These are phyloP conservation scores for Escallonia herrerae DNA, from an alignment of 129 eudicot species.

Conservation along the genomic window DNA sequence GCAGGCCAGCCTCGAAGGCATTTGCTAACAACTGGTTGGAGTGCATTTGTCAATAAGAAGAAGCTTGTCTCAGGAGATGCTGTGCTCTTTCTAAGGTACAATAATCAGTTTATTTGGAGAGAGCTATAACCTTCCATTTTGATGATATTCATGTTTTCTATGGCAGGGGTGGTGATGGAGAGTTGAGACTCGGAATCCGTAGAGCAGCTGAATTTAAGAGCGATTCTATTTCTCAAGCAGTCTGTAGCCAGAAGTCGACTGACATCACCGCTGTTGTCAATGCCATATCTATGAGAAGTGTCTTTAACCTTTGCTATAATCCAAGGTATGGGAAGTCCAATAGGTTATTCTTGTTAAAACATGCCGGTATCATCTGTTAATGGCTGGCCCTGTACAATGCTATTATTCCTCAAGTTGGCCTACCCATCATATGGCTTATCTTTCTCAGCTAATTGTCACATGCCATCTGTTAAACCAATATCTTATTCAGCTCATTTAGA, in stretches of 20 bases:
- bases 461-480: not conserved
- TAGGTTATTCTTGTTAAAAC: not conserved
- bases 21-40: conserved; percentile 98
- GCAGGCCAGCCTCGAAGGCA: conserved; percentile 97
- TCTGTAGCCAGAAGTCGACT: conserved; percentile 32
- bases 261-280: conserved; percentile 36
- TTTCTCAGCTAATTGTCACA: not conserved
- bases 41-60: conserved; percentile 88
- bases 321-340: conserved; percentile 46
- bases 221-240: conserved; percentile 27
- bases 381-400: not conserved
- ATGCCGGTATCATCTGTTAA: not conserved
- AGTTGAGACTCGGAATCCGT: conserved; percentile 83
- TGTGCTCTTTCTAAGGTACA: conserved; percentile 83
- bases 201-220: conserved; percentile 58
- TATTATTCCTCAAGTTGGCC: not conserved
- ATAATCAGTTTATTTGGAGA: not conserved
- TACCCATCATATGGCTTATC: not conserved
- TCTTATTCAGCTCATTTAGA: no score
- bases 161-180: conserved; percentile 86
- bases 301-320: conserved; percentile 63
- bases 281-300: conserved; percentile 44
- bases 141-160: not conserved
- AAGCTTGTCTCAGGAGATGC: conserved; percentile 98
- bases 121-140: not conserved